Percentiles rank a stretch among this genome's conserved stretches.
Evolutionary conservation across 2,329 filamentous ascomycete genomes (phyloP).

Genomic region (Parasarocladium wereldwijsianum): DNA sequence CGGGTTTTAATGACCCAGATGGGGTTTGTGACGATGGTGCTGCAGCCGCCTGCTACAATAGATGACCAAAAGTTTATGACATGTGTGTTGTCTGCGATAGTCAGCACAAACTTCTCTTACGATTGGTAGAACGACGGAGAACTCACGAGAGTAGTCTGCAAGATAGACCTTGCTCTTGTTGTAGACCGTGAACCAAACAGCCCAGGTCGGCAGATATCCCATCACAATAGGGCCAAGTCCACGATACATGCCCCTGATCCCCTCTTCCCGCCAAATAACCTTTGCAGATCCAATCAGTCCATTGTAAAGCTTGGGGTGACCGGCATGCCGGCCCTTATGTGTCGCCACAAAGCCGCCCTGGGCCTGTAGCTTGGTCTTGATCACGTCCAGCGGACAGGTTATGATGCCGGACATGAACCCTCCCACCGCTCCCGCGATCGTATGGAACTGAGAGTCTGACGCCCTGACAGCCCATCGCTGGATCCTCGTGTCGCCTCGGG

Average conservation of each 20-base stretch:
- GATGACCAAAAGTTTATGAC: slow-evolving; percentile 79
- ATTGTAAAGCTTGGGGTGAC: slow-evolving; percentile 54
- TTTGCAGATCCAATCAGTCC: slow-evolving; percentile 76
- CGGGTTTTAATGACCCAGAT: slow-evolving; percentile 99
- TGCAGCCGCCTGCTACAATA: slow-evolving; percentile 78
- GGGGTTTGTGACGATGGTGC: slow-evolving; percentile 87
- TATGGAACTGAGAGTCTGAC: slow-evolving; percentile 57
- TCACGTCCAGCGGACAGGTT: slow-evolving; percentile 94
- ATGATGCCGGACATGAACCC: slow-evolving; percentile 89
- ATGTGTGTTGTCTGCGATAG: slow-evolving; percentile 52
- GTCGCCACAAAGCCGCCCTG: slow-evolving; percentile 64
- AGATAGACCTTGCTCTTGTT: slow-evolving; percentile 72
- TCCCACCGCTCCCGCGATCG: slow-evolving; percentile 73
- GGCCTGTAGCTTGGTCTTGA: slow-evolving; percentile 95
- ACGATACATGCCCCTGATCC: slow-evolving; percentile 79
- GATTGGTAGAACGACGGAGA: not conserved
- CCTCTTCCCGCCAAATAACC: slow-evolving; percentile 79
- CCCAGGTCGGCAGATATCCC: slow-evolving; percentile 95
- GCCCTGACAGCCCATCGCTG: slow-evolving; percentile 42
- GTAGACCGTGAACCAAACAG: slow-evolving; percentile 94
- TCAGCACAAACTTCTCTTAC: slow-evolving; percentile 3
- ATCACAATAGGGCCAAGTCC: slow-evolving; percentile 88
- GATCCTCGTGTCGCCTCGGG: slow-evolving; percentile 23
- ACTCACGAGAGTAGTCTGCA: slow-evolving; percentile 47
- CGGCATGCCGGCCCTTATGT: slow-evolving; percentile 32